These are phyloP conservation scores for Endothia cerciana DNA, from an alignment of 2,329 filamentous ascomycete genomes.

Conservation along the genomic window DNA sequence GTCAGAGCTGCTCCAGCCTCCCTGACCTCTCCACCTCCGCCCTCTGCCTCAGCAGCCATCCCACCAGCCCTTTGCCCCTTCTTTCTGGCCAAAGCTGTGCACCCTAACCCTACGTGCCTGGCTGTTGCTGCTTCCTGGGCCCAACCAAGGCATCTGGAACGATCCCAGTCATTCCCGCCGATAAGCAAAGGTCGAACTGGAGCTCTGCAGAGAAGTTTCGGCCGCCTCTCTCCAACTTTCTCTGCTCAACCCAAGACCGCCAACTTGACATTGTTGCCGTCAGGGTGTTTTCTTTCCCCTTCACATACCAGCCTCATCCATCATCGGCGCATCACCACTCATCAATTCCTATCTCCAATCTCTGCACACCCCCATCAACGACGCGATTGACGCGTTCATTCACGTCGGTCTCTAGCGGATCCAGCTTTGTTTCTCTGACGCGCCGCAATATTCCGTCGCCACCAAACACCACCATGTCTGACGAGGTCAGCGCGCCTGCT, in stretches of 20 bases:
- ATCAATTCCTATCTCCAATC: constrained; percentile 25
- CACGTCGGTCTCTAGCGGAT: constrained; percentile 20
- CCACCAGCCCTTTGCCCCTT: background rate
- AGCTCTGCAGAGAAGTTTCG: constrained; percentile 22
- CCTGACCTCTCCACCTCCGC: constrained; percentile 3
- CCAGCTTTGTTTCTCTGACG: constrained; percentile 28
- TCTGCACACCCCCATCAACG: constrained; percentile 16
- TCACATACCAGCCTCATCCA: constrained; percentile 7
- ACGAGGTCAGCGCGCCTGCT: constrained; percentile 33
- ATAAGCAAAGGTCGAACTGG: constrained; percentile 18
- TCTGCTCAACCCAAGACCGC: constrained; percentile 24
- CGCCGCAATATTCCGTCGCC: constrained; percentile 35
- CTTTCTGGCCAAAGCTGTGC: background rate
- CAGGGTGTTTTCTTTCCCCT: constrained; percentile 14
- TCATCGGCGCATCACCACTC: constrained; percentile 20
- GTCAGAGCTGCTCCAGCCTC: constrained; percentile 5
- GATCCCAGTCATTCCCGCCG: constrained; percentile 21
- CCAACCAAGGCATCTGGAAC: constrained; percentile 13
- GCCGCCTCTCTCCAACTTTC: constrained; percentile 26
- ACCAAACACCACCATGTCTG: constrained; percentile 34
- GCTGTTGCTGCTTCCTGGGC: constrained; percentile 4
- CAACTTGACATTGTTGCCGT: constrained; percentile 21
- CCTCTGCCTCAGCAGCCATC: constrained; percentile 1
- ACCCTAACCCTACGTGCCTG: constrained; percentile 2
- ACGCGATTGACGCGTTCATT: constrained; percentile 32